Percentiles rank a stretch among this genome's conserved stretches.
These are phyloP conservation scores for Mortierella sp. DNA, from an alignment of 371 early-diverging fungal species.

Conservation along the genomic window DNA sequence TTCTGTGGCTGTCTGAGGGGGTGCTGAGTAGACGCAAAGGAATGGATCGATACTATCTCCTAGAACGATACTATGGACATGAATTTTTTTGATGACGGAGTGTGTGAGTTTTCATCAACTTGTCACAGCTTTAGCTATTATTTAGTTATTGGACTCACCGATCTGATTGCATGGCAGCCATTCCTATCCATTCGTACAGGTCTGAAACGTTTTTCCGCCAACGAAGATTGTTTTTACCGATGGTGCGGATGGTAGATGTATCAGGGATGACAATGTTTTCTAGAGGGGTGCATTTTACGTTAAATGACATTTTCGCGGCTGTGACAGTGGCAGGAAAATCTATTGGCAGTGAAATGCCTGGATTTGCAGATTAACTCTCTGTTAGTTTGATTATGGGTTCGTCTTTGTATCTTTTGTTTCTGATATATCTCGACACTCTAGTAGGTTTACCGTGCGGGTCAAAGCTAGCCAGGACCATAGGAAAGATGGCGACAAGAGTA, in stretches of 20 bases:
- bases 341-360: slow-evolving; percentile 33
- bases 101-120: too few species aligned
- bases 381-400: neutral
- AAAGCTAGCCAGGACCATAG: slow-evolving; percentile 60
- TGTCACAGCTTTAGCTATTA: neutral
- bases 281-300: slow-evolving; percentile 9
- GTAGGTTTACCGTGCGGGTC: slow-evolving; percentile 54
- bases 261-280: slow-evolving; percentile 37
- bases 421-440: neutral
- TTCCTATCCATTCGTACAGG: slow-evolving; percentile 74
- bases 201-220: slow-evolving; percentile 45
- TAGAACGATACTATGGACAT: slow-evolving; percentile 42
- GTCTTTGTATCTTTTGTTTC: too few species aligned
- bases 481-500: slow-evolving; percentile 58
- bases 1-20: slow-evolving; percentile 36
- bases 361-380: neutral
- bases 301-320: slow-evolving; percentile 18
- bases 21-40: slow-evolving; percentile 65
- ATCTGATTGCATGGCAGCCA: slow-evolving; percentile 65
- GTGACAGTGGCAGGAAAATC: slow-evolving; percentile 27
- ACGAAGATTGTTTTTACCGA: slow-evolving; percentile 40
- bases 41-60: slow-evolving; percentile 63
- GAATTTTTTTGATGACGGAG: neutral
- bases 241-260: slow-evolving; percentile 28
- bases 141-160: slow-evolving; percentile 53